Base-by-base conservation (phyloP, 371 early-diverging fungal species). In the Nematocida major region DNA sequence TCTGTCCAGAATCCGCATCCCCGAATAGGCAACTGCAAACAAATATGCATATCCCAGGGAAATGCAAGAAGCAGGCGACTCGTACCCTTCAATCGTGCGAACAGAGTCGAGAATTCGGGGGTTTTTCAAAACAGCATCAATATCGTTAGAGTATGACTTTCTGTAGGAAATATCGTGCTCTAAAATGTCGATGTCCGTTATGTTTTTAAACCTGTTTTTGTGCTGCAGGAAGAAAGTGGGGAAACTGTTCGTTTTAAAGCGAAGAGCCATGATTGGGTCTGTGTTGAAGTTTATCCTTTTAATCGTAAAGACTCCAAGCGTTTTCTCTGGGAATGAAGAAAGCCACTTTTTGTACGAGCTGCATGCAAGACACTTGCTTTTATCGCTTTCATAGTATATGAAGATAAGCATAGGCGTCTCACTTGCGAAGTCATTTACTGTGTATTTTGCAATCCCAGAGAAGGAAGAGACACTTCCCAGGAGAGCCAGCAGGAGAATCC, bases 221-320 rank as follows among this genome's bases (percentile, higher is more conserved):
- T 73, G 39, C 61, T 73, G 76, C 36, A 73, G 62, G 51, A 73
- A 73, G 49, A 73, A 73, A 15, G 76, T 73, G 13, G 76, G 76
- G 40, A 73, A 73, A 9, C 66, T 42, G 0, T 50, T 65, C 39
- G 76, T 39, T 50, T 48, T 61, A 26, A 73, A 73, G 0, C 76
- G 11, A 13, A 73, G 66, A 0, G 49, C 65, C 15, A 73, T 28
- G 11, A 32, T 3, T 18, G 76, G 76, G 45, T 40, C 9, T 28
- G 4, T 30, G 22, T 50, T 53, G 63, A 73, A 73, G 36, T 73
- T 73, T 5, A 73, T 28, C 45, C 34, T 50, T 59, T 62, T 73
- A 24, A 73, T 63, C 47, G 24, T 47, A 34, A 73, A 73, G 5
- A 30, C 43, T 3, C 76, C 65, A 0, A 48, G 32, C 20, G 20